A percentile compares a stretch with the other conserved stretches of the same genome.
Conservation (phyloP, 2,329 filamentous ascomycete genomes). For the Aspergillus novofumigatus region DNA sequence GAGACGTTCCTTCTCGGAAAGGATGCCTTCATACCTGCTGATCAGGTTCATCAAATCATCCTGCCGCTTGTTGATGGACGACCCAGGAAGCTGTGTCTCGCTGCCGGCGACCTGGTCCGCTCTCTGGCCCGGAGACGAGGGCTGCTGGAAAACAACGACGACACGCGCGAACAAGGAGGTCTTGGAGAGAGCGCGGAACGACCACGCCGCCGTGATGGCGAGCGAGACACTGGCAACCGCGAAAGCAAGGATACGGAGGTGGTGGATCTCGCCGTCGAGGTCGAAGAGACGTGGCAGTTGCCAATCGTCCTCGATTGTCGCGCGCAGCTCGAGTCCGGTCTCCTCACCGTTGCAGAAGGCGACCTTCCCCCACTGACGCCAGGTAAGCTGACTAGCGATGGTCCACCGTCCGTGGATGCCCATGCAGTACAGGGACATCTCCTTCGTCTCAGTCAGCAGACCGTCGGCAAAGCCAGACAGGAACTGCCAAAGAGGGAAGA, state of each 20-base stretch:
- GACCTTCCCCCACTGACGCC: not conserved
- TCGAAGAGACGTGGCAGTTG: not conserved
- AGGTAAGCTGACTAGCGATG: not conserved
- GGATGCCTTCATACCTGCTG: conserved; percentile 1
- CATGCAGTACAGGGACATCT: conserved; percentile 7
- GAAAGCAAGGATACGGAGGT: conserved; percentile 2
- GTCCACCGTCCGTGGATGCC: not conserved
- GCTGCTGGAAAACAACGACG: not conserved
- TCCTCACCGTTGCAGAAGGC: conserved; percentile 11
- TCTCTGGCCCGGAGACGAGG: not conserved
- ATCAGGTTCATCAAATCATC: conserved; percentile 1
- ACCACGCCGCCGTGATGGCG: not conserved
- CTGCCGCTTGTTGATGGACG: not conserved
- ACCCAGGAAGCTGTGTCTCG: conserved; percentile 1
- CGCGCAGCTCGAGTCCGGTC: conserved; percentile 5
- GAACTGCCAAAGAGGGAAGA: conserved; percentile 3
- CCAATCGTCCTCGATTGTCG: conserved; percentile 5
- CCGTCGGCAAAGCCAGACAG: conserved; percentile 6
- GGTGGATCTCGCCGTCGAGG: conserved; percentile 9
- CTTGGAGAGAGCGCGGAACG: not conserved
- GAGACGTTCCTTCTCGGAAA: conserved; percentile 1
- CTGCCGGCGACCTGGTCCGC: not conserved
- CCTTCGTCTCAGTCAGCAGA: not conserved
- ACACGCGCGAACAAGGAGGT: not conserved
- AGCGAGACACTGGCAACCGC: not conserved